Conservation (phyloP, 202 grass and related monocot species). For the Zizania palustris region DNA sequence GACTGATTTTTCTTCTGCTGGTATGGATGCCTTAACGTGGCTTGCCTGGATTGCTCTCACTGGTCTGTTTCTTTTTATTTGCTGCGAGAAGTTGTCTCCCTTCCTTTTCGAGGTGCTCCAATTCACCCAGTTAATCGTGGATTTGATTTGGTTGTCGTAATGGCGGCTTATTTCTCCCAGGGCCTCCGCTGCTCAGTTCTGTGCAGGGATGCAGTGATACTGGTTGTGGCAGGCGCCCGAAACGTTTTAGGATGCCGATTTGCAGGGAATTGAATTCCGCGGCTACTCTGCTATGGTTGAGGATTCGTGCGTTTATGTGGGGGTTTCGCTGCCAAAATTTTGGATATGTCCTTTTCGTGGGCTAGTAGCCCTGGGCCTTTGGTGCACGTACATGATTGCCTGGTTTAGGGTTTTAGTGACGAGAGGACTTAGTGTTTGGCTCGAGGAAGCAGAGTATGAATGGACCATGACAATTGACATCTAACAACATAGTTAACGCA, state of each 20-base stretch:
- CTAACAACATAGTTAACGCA: neutral
- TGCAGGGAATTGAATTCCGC: constrained; percentile 19
- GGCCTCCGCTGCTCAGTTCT: neutral
- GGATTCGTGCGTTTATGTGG: neutral
- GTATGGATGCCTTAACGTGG: constrained; percentile 1
- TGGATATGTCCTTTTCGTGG: neutral
- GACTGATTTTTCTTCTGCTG: neutral
- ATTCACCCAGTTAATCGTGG: neutral
- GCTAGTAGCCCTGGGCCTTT: neutral
- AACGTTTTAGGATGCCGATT: neutral
- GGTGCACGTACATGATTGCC: neutral
- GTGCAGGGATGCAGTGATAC: neutral
- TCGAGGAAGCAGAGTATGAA: neutral
- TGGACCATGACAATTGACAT: neutral
- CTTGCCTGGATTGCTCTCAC: neutral
- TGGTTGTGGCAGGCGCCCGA: neutral
- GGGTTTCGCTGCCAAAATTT: neutral
- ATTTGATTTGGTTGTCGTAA: neutral
- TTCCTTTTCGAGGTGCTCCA: neutral
- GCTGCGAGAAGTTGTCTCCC: neutral
- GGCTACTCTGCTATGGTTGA: constrained; percentile 18
- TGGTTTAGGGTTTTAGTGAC: constrained; percentile 28
- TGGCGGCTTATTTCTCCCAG: too few species aligned
- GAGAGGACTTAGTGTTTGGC: neutral
- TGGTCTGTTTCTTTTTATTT: neutral